Percentiles rank a stretch among this genome's conserved stretches.
Evolutionary conservation across 352 stramenopile genomes (phyloP).

Genomic region (Globisporangium radiosum): DNA sequence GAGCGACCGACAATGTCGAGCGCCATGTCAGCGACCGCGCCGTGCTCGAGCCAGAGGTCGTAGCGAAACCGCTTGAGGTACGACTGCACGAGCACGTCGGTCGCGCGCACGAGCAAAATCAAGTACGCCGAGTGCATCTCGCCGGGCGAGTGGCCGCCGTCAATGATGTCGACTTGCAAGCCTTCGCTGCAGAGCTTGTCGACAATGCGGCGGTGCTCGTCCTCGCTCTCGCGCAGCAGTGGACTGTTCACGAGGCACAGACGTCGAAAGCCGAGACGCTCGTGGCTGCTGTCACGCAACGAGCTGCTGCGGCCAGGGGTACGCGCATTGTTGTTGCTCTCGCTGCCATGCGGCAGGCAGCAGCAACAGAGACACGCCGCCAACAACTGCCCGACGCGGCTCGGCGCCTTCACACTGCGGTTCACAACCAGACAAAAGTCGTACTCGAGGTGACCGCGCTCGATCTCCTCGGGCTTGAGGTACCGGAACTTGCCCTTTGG

Average conservation of each 20-base stretch:
- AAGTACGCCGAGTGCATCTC: conserved; percentile 81
- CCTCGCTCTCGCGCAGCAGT: conserved; percentile 55
- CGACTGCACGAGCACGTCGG: conserved; percentile 50
- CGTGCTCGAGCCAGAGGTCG: conserved; percentile 75
- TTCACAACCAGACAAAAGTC: conserved; percentile 81
- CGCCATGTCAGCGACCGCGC: conserved; percentile 71
- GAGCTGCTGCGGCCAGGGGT: neutral
- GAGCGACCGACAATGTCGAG: conserved; percentile 56
- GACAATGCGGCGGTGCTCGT: conserved; percentile 75
- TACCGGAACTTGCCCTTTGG: conserved; percentile 57
- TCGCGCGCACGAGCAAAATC: conserved; percentile 62
- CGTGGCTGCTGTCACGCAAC: conserved; percentile 27
- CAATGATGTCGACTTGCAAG: conserved; percentile 76
- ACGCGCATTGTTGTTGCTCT: neutral
- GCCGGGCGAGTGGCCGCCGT: conserved; percentile 69
- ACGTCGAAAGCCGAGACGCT: conserved; percentile 53
- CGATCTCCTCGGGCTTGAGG: conserved; percentile 77
- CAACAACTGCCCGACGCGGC: conserved; percentile 20
- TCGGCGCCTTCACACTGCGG: conserved; percentile 45
- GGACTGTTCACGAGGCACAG: conserved; percentile 53
- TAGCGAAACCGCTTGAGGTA: conserved; percentile 63
- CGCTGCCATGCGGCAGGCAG: conserved; percentile 10
- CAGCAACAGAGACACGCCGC: conserved; percentile 35
- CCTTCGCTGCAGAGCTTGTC: conserved; percentile 69
- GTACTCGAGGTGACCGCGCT: conserved; percentile 49